A percentile compares a stretch with the other conserved stretches of the same genome.
Evolutionary conservation across 805 yeast genomes (phyloP).

Genomic region (Cyberlindnera japonica): DNA sequence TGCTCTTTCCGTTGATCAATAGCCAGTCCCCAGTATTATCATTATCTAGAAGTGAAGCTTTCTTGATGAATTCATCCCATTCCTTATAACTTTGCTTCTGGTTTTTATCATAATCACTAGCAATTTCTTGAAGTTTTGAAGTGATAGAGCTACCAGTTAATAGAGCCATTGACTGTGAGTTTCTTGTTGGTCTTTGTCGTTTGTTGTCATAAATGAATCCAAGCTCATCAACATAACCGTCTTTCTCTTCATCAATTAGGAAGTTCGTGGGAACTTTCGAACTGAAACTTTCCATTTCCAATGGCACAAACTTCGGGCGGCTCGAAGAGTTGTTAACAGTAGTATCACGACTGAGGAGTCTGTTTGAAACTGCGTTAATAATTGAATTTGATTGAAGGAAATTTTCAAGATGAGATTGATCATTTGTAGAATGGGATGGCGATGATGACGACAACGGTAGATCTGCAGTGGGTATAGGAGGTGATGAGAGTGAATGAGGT

Average conservation of each 20-base stretch:
- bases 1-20: conserved; percentile 38
- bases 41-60: conserved; percentile 42
- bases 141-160: conserved; percentile 7
- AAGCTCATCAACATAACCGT: conserved; percentile 40
- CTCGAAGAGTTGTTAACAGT: conserved; percentile 8
- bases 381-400: conserved; percentile 5
- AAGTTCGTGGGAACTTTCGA: conserved; percentile 29
- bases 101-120: conserved; percentile 41
- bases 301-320: conserved; percentile 28
- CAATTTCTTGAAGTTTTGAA: conserved; percentile 25
- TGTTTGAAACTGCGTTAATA: conserved; percentile 19
- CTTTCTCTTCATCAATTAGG: conserved; percentile 24
- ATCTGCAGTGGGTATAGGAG: conserved; percentile 8
- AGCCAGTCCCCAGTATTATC: conserved; percentile 33
- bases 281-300: conserved; percentile 39
- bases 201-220: conserved; percentile 42
- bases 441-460: neutral
- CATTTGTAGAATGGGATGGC: neutral
- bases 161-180: neutral
- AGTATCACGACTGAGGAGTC: conserved; percentile 20
- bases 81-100: conserved; percentile 36
- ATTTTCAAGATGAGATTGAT: conserved; percentile 1
- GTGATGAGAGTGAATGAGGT: conserved; percentile 23
- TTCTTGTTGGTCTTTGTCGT: conserved; percentile 1
- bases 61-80: conserved; percentile 57